A percentile compares a stretch with the other conserved stretches of the same genome.
phyloP scores from a whole-genome alignment of 371 early-diverging fungal species.

The Mucor mucedo region DNA sequence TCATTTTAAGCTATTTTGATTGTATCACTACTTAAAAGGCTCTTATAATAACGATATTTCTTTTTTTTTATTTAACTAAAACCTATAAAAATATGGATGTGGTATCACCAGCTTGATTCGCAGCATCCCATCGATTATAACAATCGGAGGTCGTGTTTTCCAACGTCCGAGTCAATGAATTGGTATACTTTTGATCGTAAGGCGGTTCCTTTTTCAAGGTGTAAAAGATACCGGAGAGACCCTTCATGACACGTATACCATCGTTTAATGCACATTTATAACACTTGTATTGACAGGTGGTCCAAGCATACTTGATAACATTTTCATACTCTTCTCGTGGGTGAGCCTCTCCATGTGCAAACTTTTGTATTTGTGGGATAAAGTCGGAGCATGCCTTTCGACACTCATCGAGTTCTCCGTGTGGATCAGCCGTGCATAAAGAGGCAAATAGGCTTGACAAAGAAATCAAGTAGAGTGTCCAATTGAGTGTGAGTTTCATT shows the following conservation, averaged over 20 bases:
- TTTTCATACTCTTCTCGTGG: not conserved
- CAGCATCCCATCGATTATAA: not conserved
- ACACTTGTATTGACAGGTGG: not conserved
- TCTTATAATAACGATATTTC: too few relatives aligned
- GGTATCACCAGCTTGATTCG: not conserved
- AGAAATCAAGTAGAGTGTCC: not conserved
- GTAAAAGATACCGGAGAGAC: not conserved
- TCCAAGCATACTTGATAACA: not conserved
- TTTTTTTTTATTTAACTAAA: not conserved
- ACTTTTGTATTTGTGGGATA: not conserved
- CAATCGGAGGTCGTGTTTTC: not conserved
- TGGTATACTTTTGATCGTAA: too few relatives aligned
- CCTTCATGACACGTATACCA: not conserved
- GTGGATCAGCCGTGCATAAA: not conserved
- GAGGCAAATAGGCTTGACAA: not conserved
- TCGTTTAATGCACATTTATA: not conserved
- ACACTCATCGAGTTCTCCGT: not conserved
- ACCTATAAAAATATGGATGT: not conserved
- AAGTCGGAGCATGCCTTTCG: not conserved
- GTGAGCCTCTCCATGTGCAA: not conserved
- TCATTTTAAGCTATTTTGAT: too few relatives aligned
- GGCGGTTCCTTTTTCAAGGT: not conserved
- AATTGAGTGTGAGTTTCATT: too few relatives aligned
- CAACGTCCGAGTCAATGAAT: not conserved
- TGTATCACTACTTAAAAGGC: too few relatives aligned